phyloP scores from a whole-genome alignment of 192 early-diverging fungal species.

The Paraglomus brasilianum region DNA sequence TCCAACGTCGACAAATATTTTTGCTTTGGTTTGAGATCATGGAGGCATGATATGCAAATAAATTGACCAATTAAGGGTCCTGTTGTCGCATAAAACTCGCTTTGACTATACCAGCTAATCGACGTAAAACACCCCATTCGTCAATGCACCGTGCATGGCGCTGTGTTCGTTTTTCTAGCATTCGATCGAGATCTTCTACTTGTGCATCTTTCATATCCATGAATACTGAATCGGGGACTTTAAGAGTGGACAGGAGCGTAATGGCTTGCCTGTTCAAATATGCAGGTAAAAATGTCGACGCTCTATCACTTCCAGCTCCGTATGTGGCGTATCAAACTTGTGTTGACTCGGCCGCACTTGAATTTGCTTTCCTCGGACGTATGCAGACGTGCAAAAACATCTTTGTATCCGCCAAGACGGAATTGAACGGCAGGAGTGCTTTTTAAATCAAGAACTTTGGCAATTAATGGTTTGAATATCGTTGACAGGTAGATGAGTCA shows the following conservation, averaged over 20 bases:
- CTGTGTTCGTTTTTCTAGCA: constrained; percentile 38
- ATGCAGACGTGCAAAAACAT: constrained; percentile 48
- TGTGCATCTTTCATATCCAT: constrained; percentile 47
- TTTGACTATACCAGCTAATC: constrained; percentile 43
- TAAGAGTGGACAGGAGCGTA: constrained; percentile 54
- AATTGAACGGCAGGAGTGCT: constrained; percentile 66
- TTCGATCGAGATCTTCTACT: constrained; percentile 39
- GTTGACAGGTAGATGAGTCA: constrained; percentile 37
- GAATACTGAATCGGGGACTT: constrained; percentile 57
- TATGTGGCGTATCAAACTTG: constrained; percentile 56
- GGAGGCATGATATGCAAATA: constrained; percentile 43
- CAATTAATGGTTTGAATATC: constrained; percentile 50
- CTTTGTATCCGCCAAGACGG: constrained; percentile 66
- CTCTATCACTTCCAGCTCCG: constrained; percentile 57
- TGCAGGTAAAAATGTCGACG: constrained; percentile 48
- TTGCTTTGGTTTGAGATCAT: constrained; percentile 52
- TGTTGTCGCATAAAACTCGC: constrained; percentile 45
- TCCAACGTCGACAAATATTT: constrained; percentile 52
- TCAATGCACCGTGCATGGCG: constrained; percentile 45
- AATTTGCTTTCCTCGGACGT: constrained; percentile 36
- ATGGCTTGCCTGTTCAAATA: constrained; percentile 69
- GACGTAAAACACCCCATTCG: constrained; percentile 41
- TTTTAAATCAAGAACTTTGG: constrained; percentile 39
- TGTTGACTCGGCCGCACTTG: constrained; percentile 55
- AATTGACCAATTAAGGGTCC: constrained; percentile 48